Base-by-base conservation (phyloP, 2,329 filamentous ascomycete genomes). In the Cordyceps javanica region DNA sequence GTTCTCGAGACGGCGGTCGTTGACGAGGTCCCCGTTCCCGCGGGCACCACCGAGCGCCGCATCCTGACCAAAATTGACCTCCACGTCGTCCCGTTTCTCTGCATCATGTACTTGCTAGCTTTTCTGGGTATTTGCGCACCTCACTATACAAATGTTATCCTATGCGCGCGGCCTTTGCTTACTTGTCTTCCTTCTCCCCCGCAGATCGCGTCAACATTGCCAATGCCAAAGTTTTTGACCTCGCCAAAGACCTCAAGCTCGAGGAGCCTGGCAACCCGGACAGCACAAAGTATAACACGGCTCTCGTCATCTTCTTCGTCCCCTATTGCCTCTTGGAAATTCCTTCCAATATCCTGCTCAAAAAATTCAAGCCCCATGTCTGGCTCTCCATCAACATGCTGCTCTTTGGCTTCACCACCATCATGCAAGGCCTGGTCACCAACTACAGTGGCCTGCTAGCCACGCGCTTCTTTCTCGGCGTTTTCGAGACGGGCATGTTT, bases 311-410 rank as follows among this genome's bases (percentile, higher is more conserved):
- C 66, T 92, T 93, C 75, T 93, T 92, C 71, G 81, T 92, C 1
- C 88, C 89, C 1, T 93, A 92, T 68, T 77, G 89, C 64, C 65
- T 89, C 56, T 80, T 82, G 64, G 86, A 90, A 74, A 89, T 92
- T n/a, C 74, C 87, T 56, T 81, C 78, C 61, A 69, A 69, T 55
- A 65, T 69, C n/a, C 59, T 69, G 19, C 64, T 69, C 21, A 68
- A 68, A 55, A 67, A 67, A 59, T 75, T 75, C 64, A 69, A 69
- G 50, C 87, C 87, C 1, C 80, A 86, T 61, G 73, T 89, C 49
- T 91, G 87, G 89, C 77, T 96, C 25, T 85, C 87, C 4, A 68
- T 83, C 54, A 96, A 92, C 75, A 96, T 96, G 88, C 88, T 93
- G 62, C 74, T 83, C 59, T 97, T 96, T 64, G 89, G 90, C 10